Evolutionary conservation across 352 stramenopile species (phyloP).

Genomic region (Globisporangium sylvaticum): DNA sequence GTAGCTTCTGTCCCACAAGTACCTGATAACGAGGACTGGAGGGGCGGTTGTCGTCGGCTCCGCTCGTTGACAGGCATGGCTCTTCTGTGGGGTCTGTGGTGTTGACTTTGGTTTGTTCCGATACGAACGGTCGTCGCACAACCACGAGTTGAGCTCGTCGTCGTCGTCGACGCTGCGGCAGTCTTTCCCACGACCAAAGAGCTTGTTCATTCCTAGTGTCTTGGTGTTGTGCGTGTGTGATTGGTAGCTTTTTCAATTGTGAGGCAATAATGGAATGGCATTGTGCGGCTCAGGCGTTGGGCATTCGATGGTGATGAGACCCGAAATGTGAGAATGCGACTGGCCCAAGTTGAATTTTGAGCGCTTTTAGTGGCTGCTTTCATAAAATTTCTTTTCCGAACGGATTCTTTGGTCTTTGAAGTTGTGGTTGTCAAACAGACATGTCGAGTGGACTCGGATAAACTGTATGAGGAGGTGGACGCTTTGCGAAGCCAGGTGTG

Average conservation of each 20-base stretch:
- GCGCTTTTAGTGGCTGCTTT: background rate
- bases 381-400: background rate
- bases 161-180: background rate
- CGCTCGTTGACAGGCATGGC: background rate
- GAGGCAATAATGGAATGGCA: background rate
- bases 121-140: constrained; percentile 4
- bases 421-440: too few species aligned
- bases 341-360: background rate
- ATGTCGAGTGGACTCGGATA: too few species aligned
- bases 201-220: background rate
- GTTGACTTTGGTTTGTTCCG: background rate
- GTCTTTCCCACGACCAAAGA: background rate
- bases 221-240: background rate
- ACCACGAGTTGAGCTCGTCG: constrained; percentile 10
- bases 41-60: background rate
- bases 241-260: background rate
- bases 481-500: too few species aligned
- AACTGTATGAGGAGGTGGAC: too few species aligned
- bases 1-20: constrained; percentile 7
- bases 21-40: background rate
- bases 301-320: too few species aligned
- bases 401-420: too few species aligned
- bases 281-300: too few species aligned
- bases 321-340: background rate
- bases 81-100: background rate